A percentile compares a stretch with the other conserved stretches of the same genome.
Evolutionary conservation across 441 rosid species (phyloP).

Genomic region (Arabidopsis hybrid): DNA sequence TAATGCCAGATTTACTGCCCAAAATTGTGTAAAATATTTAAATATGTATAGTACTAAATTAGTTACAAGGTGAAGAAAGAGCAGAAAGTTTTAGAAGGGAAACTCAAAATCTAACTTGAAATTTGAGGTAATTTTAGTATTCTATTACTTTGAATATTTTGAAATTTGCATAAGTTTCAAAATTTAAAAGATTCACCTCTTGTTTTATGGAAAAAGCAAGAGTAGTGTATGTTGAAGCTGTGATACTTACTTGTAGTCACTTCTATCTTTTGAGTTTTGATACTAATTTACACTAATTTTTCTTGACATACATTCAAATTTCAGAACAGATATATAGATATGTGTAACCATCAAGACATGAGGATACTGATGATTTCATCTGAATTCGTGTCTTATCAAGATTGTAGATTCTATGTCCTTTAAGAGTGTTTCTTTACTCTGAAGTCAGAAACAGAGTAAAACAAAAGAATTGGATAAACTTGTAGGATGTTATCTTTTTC

Average conservation of each 20-base stretch:
- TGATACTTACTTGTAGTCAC: not conserved
- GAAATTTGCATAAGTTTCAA: too few relatives aligned
- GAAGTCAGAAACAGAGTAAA: constrained; percentile 27
- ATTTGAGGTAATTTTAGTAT: too few relatives aligned
- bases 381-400: not conserved
- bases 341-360: constrained; percentile 7
- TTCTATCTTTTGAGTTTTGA: not conserved
- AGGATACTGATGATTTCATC: constrained; percentile 1
- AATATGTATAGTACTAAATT: too few relatives aligned
- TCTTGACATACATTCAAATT: not conserved
- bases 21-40: too few relatives aligned
- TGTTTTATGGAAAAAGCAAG: too few relatives aligned
- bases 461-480: constrained; percentile 23
- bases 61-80: too few relatives aligned
- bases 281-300: not conserved
- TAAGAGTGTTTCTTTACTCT: constrained; percentile 2
- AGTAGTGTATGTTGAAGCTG: too few relatives aligned
- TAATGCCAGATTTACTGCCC: too few relatives aligned
- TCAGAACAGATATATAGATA: not conserved
- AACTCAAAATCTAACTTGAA: too few relatives aligned
- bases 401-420: not conserved
- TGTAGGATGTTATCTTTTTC: not conserved
- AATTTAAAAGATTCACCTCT: too few relatives aligned
- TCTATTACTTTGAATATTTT: too few relatives aligned
- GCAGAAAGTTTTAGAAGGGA: too few relatives aligned